phyloP scores from a whole-genome alignment of 306 rosid genomes.

The Pachyrhizus erosus region DNA sequence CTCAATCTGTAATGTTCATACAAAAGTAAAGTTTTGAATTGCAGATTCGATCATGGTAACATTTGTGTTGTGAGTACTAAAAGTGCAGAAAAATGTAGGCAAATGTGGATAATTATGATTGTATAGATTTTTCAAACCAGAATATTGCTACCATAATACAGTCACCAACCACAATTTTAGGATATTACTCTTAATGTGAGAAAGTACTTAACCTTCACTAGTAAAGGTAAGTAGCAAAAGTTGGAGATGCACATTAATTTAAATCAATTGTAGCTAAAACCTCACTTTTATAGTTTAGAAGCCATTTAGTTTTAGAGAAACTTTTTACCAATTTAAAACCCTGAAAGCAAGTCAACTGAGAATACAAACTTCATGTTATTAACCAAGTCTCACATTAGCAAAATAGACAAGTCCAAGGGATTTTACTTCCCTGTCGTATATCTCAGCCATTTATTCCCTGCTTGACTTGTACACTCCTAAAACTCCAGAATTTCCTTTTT shows the following conservation, averaged over 20 bases:
- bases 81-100: neutral
- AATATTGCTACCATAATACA: neutral
- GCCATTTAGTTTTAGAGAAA: neutral
- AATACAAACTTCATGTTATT: neutral
- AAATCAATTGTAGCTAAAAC: neutral
- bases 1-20: constrained; percentile 45
- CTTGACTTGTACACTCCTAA: neutral
- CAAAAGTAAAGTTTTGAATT: constrained; percentile 14
- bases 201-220: neutral
- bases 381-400: neutral
- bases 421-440: neutral
- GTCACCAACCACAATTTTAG: neutral
- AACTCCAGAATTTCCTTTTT: neutral
- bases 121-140: neutral
- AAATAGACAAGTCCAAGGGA: neutral
- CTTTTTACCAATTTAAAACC: neutral
- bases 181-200: neutral
- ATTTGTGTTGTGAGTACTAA: neutral
- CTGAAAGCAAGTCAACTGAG: neutral
- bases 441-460: neutral
- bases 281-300: neutral
- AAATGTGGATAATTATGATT: neutral
- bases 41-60: no score
- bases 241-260: neutral
- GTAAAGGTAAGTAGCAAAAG: neutral